A percentile compares a stretch with the other conserved stretches of the same genome.
Evolutionary conservation across 176 grass and related monocot species (phyloP).

Genomic region (Oryza officinalis): DNA sequence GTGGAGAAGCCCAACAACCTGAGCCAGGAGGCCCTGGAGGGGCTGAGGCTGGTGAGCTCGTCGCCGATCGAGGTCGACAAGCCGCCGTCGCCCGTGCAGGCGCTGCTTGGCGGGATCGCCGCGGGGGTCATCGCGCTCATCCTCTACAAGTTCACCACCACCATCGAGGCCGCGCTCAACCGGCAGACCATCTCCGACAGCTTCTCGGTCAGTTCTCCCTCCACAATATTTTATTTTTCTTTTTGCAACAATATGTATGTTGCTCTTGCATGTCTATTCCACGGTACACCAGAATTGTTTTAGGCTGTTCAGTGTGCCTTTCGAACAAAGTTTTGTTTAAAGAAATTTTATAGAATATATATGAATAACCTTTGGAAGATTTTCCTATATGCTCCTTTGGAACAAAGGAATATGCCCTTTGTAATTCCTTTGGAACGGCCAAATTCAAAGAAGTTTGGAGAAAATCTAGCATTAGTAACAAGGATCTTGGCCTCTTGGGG

Average conservation of each 20-base stretch:
- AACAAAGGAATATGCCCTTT: not conserved
- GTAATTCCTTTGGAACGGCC: not conserved
- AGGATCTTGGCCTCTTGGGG: not conserved
- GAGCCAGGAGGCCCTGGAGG: slow-evolving; percentile 71
- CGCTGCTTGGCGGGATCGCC: slow-evolving; percentile 74
- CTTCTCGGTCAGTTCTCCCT: slow-evolving; percentile 68
- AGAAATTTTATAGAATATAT: not conserved
- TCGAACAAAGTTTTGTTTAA: not conserved
- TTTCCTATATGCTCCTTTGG: not conserved
- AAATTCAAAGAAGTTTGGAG: not conserved
- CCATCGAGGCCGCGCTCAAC: slow-evolving; percentile 79
- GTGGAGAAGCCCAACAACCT: slow-evolving; percentile 59
- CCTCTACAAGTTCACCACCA: slow-evolving; percentile 86
- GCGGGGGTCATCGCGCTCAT: slow-evolving; percentile 78
- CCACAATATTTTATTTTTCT: slow-evolving; percentile 6
- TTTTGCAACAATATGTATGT: not conserved
- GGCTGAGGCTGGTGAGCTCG: slow-evolving; percentile 54
- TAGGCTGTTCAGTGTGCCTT: not conserved
- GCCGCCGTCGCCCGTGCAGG: slow-evolving; percentile 66
- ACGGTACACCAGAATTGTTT: not conserved
- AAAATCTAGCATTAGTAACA: not conserved
- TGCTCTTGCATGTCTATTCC: not conserved
- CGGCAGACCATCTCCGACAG: slow-evolving; percentile 75
- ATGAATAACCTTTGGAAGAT: not conserved
- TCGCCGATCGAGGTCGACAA: slow-evolving; percentile 55